Evolutionary conservation across 495 filamentous ascomycete genomes (phyloP).

Genomic region (Clohesyomyces aquaticus): DNA sequence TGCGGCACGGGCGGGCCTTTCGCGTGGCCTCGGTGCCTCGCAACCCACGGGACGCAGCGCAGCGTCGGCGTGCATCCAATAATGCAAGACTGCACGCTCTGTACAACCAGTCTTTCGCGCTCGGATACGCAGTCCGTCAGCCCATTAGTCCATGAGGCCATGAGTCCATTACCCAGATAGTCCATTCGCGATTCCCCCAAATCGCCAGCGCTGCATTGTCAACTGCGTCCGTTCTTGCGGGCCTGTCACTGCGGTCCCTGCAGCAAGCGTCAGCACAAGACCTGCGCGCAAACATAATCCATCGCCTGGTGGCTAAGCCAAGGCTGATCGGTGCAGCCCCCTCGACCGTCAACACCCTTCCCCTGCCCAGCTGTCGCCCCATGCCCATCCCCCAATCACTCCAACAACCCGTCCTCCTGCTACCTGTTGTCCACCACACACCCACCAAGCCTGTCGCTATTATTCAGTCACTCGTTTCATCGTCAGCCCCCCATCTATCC

Average conservation of each 20-base stretch:
- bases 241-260: not conserved
- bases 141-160: too few species aligned
- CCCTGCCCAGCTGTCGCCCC: slow-evolving; percentile 7
- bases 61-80: not conserved
- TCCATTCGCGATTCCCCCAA: too few species aligned
- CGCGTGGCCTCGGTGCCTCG: not conserved
- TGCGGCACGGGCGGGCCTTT: not conserved
- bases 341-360: not conserved
- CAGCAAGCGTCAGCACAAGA: not conserved
- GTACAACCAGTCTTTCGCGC: not conserved
- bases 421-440: not conserved
- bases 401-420: slow-evolving; percentile 9
- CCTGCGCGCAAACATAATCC: not conserved
- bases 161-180: too few species aligned
- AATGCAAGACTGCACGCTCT: not conserved
- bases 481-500: slow-evolving; percentile 6
- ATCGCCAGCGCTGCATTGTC: too few species aligned
- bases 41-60: not conserved
- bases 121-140: too few species aligned
- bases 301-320: not conserved
- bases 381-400: slow-evolving; percentile 11
- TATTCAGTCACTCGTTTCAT: slow-evolving; percentile 41
- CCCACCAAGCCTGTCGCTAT: slow-evolving; percentile 28
- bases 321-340: slow-evolving; percentile 1
- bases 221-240: too few species aligned